Percentiles rank a stretch among this genome's conserved stretches.
These are phyloP conservation scores for Ramicandelaber brevisporus DNA, from an alignment of 192 early-diverging fungal genomes.

Conservation along the genomic window DNA sequence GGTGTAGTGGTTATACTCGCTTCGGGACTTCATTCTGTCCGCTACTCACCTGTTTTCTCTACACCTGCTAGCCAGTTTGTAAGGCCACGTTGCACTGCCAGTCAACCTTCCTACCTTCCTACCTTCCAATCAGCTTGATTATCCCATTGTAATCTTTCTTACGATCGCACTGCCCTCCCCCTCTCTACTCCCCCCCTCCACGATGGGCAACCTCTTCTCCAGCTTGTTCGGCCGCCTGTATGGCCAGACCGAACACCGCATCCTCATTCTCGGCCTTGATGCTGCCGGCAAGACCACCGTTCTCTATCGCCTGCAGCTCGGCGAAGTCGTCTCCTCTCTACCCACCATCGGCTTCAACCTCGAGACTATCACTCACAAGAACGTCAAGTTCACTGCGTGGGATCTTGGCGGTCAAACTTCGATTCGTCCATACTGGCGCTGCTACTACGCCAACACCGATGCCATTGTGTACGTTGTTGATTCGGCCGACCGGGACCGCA, in stretches of 20 bases:
- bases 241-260: constrained; percentile 88
- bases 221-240: constrained; percentile 49
- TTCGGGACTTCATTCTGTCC: too few relatives aligned
- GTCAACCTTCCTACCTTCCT: too few relatives aligned
- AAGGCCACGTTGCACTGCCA: too few relatives aligned
- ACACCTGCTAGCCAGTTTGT: too few relatives aligned
- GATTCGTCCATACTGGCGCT: constrained; percentile 91
- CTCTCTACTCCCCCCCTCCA: too few relatives aligned
- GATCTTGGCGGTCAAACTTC: constrained; percentile 79
- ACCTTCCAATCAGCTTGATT: too few relatives aligned
- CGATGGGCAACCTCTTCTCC: too few relatives aligned
- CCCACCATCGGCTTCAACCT: constrained; percentile 79
- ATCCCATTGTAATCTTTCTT: too few relatives aligned
- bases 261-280: constrained; percentile 88
- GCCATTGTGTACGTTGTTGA: constrained; percentile 97
- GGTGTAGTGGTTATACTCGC: too few relatives aligned
- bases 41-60: too few relatives aligned
- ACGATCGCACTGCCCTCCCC: too few relatives aligned
- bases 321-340: constrained; percentile 92
- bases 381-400: constrained; percentile 98
- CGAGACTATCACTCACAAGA: constrained; percentile 86
- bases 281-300: constrained; percentile 96
- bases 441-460: constrained; percentile 98
- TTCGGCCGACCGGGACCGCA: constrained; percentile 69
- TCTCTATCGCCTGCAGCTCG: constrained; percentile 83